Evolutionary conservation across 352 stramenopile genomes (phyloP).

Genomic region (Globisporangium perplexum): DNA sequence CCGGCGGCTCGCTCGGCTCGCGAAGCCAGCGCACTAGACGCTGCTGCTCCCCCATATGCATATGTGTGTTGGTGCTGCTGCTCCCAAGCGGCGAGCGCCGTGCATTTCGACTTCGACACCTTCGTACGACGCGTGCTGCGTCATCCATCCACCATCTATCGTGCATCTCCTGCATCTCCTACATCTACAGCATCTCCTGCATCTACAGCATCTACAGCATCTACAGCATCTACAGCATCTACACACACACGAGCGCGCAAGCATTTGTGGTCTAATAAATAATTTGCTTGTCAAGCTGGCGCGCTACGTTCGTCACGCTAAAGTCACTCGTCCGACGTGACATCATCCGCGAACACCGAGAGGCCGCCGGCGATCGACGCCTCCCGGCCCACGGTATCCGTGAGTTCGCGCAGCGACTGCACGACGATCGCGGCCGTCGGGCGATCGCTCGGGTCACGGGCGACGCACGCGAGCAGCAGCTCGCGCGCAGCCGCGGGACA

Average conservation of each 20-base stretch:
- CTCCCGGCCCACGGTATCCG: background rate
- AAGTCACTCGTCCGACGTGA: background rate
- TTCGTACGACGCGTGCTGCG: background rate
- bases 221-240: no score
- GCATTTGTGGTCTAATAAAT: no score
- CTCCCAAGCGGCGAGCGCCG: no score
- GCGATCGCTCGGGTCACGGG: slow-evolving; percentile 11
- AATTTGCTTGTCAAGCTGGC: no score
- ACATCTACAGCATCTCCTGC: no score
- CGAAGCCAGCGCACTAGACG: background rate
- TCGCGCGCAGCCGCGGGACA: slow-evolving; percentile 1
- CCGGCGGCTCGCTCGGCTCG: background rate
- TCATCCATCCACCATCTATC: no score
- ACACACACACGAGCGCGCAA: no score
- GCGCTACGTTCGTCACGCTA: no score
- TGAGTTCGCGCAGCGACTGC: slow-evolving; percentile 9
- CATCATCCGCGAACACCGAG: background rate
- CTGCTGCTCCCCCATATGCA: background rate
- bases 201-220: no score
- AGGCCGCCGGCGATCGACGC: background rate
- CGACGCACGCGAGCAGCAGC: slow-evolving; percentile 15
- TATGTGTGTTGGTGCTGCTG: background rate
- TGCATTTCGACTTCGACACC: background rate
- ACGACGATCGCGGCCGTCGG: slow-evolving; percentile 11
- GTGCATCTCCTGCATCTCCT: background rate